Base-by-base conservation (phyloP, 1,284 basidiomycete genomes). In the Microbotryum lychnidis-dioicae region DNA sequence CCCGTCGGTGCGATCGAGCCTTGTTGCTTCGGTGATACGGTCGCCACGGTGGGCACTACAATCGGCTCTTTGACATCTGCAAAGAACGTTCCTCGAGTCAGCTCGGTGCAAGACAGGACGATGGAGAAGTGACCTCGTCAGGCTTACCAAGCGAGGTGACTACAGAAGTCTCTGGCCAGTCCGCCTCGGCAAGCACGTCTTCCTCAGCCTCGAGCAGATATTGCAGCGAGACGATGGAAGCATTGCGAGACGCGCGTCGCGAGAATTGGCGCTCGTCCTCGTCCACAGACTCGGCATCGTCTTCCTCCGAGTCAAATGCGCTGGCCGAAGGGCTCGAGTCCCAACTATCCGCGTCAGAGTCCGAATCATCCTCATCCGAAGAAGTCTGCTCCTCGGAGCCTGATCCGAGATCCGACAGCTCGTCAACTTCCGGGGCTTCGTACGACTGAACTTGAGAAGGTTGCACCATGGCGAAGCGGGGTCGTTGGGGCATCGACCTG, bases 151-250 rank as follows among this genome's bases (percentile, higher is more conserved):
- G 37, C 10, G 37, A 42, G 12, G 37, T 16, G 37, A 42, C 37
- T 12, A 9, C 3, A 16, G 16, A 42, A 42, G 37, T 42, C 12
- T 42, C 16, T 10, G 37, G 37, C 37, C 37, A 18, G 12, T 42
- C 12, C 12, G 44, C 33, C 31, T 52, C 44, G 33, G n/a, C 23
- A 23, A 44, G 21, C n/a, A 45, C 59, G 25, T 62, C 56, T 6
- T 21, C 51, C 45, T 66, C 67, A 14, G 65, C 61, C 37, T 61
- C 57, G 31, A 68, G 53, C 9, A 68, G 53, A 52, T 66, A 55
- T 29, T 66, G 62, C 27, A 68, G 58, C 44, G 65, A 66, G 27
- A 64, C 57, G 14, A 61, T 57, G 33, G 67, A 68, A 4, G 65
- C 51, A 37, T 61, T 64, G 20, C 66, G 47, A 45, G 66, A 68